A percentile compares a stretch with the other conserved stretches of the same genome.
phyloP scores from a whole-genome alignment of 2,329 filamentous ascomycete genomes.

The Didymellaceae sp. region DNA sequence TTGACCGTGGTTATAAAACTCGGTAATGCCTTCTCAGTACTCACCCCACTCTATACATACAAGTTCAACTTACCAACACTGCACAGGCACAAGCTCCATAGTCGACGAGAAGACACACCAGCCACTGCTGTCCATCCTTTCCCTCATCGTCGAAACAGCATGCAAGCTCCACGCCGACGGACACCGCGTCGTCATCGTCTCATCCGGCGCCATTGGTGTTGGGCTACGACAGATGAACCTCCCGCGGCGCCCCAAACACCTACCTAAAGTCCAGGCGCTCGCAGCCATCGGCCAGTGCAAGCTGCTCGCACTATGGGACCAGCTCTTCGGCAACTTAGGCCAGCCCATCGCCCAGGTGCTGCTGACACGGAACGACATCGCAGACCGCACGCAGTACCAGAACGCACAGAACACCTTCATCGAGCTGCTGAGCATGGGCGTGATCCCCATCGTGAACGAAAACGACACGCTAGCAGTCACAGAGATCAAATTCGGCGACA shows the following conservation, averaged over 20 bases:
- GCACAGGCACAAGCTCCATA: conserved; percentile 92
- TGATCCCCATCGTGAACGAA: conserved; percentile 98
- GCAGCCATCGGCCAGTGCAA: conserved; percentile 96
- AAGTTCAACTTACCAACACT: conserved; percentile 38
- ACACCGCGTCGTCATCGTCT: conserved; percentile 93
- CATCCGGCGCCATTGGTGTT: conserved; percentile 95
- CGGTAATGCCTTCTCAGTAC: conserved; percentile 61
- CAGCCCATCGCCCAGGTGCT: conserved; percentile 96
- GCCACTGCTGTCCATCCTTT: conserved; percentile 87
- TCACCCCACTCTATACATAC: conserved; percentile 21
- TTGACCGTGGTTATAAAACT: conserved; percentile 87
- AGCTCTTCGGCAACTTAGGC: conserved; percentile 82
- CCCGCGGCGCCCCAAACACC: conserved; percentile 84
- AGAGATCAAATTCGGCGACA: conserved; percentile 99
- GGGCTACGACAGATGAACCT: conserved; percentile 90
- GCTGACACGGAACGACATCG: conserved; percentile 93
- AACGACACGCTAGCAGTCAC: conserved; percentile 96
- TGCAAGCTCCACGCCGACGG: conserved; percentile 87
- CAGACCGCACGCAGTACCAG: conserved; percentile 91
- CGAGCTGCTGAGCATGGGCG: conserved; percentile 89
- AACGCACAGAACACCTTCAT: conserved; percentile 96
- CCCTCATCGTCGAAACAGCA: conserved; percentile 91
- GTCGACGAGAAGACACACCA: conserved; percentile 96
- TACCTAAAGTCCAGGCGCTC: conserved; percentile 89
- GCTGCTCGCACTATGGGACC: conserved; percentile 94